Evolutionary conservation across 2,329 filamentous ascomycete species (phyloP), one percentile per base, ranked within the genome.

Genomic region (Pseudopyricularia cyperi): DNA sequence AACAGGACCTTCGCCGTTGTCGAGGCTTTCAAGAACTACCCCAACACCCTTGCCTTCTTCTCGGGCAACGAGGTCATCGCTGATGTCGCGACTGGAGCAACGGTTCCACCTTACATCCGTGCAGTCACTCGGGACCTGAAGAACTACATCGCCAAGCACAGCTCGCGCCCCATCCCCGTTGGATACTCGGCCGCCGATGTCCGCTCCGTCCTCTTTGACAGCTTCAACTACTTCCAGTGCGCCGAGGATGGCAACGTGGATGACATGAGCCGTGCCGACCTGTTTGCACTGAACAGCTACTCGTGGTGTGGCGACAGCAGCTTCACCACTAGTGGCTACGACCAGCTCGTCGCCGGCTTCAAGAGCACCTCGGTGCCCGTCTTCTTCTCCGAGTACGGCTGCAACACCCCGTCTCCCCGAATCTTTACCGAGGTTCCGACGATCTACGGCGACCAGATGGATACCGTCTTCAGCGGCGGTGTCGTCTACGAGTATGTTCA

Each of bases 181-280:
- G 86, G 86, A 46, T 90, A 90, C 74, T 89, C 85, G 7, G 86
- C 86, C 54, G 86, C 86, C 48, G 86, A 90, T 64, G 87, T 91
- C 44, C 82, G 86, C 55, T 69, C 77, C 1, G 79, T 87, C 44
- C 77, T 90, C 24, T 73, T 82, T 63, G 87, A 90, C 60, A 84
- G 79, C 52, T 89, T 77, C 79, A 80, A 85, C 64, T 90, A 87
- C 69, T 74, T 89, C 69, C 76, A 85, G 63, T 90, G 86, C 68
- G 70, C 75, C 46, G 71, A 74, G 35, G 67, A 75, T 14, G 74
- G 70, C 49, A 72, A 79, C 46, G 61, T 66, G n/a, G 64, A 72
- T 51, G 75, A 84, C 63, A 73, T 77, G 63, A 85, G 82, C 57
- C 76, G 78, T 30, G 80, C 76, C 52, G 87, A 91, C 61, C 72